Conservation (phyloP, 129 eudicot genomes). For the Lactuca sativa region DNA sequence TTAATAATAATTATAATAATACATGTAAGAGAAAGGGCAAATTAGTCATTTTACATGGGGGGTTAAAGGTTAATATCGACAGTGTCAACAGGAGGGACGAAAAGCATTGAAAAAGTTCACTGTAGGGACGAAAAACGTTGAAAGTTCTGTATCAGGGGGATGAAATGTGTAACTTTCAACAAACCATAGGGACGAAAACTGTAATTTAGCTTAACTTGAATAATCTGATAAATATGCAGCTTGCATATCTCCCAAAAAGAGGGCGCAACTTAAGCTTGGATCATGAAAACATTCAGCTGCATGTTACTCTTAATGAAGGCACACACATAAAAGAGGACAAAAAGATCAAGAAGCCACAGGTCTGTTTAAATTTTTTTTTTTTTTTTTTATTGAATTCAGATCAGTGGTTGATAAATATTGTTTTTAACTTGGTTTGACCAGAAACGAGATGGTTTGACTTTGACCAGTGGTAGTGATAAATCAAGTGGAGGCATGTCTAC, state of each 20-base stretch:
- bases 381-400: no score
- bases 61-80: no score
- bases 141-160: no score
- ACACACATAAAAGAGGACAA: conserved; percentile 62
- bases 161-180: neutral
- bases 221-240: conserved; percentile 45
- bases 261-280: conserved; percentile 63
- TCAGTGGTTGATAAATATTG: neutral
- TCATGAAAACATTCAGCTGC: conserved; percentile 60
- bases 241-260: conserved; percentile 76
- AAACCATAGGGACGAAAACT: neutral
- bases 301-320: conserved; percentile 58
- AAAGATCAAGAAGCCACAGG: conserved; percentile 66
- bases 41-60: neutral
- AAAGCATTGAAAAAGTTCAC: no score
- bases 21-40: neutral
- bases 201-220: neutral
- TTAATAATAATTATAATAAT: no score
- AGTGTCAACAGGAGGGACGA: no score
- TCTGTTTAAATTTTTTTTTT: conserved; percentile 15
- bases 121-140: neutral
- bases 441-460: conserved; percentile 62
- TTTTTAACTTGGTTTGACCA: conserved; percentile 21
- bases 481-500: neutral
- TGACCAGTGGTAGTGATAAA: conserved; percentile 69